Evolutionary conservation across 768 basidiomycete species (phyloP), one percentile per base, ranked within the genome.

Genomic region (Auriscalpium microsporum): DNA sequence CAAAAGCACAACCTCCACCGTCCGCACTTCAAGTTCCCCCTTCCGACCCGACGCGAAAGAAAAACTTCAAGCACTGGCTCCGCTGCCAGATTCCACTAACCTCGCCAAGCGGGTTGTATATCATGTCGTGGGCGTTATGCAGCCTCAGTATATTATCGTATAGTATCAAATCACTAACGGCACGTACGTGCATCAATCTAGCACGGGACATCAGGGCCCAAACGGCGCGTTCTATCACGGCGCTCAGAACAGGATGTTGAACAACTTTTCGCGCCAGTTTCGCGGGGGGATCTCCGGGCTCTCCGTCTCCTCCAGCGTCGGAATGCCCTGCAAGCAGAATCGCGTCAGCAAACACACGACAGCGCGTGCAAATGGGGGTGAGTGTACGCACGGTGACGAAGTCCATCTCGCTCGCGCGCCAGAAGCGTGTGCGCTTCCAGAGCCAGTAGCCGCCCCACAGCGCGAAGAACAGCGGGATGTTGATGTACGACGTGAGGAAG

Each of bases 281-380:
- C 59, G 73, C 3, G 84, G 83, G 6, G 75, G 75, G 0, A 68
- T 67, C 58, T 77, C 73, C 0, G 79, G 79, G 5, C 64, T 48
- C 60, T 85, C 87, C 0, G 87, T 88, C 69, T 88, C 84, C 67
- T 86, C 84, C 34, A 81, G 48, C 0, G 79, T 77, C 2, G 87
- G 87, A 55, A 88, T 83, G 53, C 84, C 79, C 81, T 84, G 58
- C 11, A 46, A 16, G 23, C 36, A 35, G 34, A 28, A 47, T 23
- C 46, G 28, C 28, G 47, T 28, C 7, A 56, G 7, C 44, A 36
- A 37, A 5, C 14, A 7, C 7, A 17, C 17, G 23, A 35, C 13
- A 52, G n/a, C 3, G 44, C 49, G 45, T 13, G 52, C 23, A n/a
- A 8, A 16, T 17, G 42, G 34, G 53, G 34, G 53, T 3, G n/a